Conservation (phyloP, 148 eudicot species). For the Nepenthes gracilis region DNA sequence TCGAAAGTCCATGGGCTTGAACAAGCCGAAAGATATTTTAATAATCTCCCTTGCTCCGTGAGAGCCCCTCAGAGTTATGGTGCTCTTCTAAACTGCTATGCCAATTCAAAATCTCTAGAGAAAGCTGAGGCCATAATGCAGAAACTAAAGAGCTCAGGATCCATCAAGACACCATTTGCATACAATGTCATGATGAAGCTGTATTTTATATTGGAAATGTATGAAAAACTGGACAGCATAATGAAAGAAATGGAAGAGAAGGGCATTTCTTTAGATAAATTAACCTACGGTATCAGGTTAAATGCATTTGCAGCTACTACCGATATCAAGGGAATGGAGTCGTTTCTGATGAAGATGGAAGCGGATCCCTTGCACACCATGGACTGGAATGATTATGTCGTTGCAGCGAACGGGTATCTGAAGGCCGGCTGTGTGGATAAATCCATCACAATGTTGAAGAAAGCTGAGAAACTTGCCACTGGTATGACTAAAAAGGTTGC, state of each 20-base stretch:
- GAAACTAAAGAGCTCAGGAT: slow-evolving; percentile 20
- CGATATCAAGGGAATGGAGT: slow-evolving; percentile 29
- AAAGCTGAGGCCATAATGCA: slow-evolving; percentile 37
- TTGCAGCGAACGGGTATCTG: slow-evolving; percentile 27
- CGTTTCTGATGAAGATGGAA: slow-evolving; percentile 26
- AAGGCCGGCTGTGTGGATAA: slow-evolving; percentile 18
- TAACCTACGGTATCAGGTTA: slow-evolving; percentile 17
- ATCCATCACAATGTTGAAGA: slow-evolving; percentile 18
- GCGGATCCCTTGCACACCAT: slow-evolving; percentile 11
- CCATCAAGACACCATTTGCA: slow-evolving; percentile 1
- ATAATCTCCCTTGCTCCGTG: slow-evolving; percentile 8
- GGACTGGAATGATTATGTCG: slow-evolving; percentile 18
- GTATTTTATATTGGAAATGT: slow-evolving; percentile 16
- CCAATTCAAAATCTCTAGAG: slow-evolving; percentile 15
- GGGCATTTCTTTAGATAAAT: slow-evolving; percentile 15
- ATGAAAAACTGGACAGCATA: slow-evolving; percentile 21
- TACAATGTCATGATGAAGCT: slow-evolving; percentile 34
- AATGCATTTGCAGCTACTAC: slow-evolving; percentile 18
- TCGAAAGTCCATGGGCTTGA: slow-evolving; percentile 19
- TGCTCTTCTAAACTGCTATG: slow-evolving; percentile 35
- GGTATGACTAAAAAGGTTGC: slow-evolving; percentile 14
- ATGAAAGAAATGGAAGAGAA: slow-evolving; percentile 28
- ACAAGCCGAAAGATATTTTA: slow-evolving; percentile 21
- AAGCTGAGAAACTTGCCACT: slow-evolving; percentile 19
- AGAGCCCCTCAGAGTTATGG: slow-evolving; percentile 12